Conservation (phyloP, 2,329 filamentous ascomycete species). For the Calonectria pseudoreteaudii region DNA sequence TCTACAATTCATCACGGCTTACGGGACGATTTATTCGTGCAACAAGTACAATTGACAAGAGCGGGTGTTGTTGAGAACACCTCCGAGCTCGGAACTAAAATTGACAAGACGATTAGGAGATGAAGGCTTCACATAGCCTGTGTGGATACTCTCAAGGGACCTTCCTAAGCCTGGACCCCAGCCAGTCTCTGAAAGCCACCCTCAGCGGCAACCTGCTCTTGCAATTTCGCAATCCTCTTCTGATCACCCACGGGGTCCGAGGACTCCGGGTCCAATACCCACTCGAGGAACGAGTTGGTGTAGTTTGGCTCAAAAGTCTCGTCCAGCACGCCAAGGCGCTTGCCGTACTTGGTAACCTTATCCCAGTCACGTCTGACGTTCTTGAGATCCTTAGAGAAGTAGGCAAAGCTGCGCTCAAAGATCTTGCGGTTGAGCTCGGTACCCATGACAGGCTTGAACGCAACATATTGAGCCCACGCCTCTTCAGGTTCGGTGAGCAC, state of each 20-base stretch:
- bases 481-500: slow-evolving; percentile 72
- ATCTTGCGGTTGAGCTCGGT: slow-evolving; percentile 80
- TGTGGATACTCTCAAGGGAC: not conserved
- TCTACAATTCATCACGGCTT: not conserved
- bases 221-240: slow-evolving; percentile 78
- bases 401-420: slow-evolving; percentile 82
- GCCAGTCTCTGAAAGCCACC: slow-evolving; percentile 72
- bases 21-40: not conserved
- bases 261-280: slow-evolving; percentile 74
- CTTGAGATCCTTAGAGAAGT: slow-evolving; percentile 80
- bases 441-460: slow-evolving; percentile 78
- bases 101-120: not conserved
- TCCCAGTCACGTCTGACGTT: slow-evolving; percentile 81
- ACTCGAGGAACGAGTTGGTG: slow-evolving; percentile 77
- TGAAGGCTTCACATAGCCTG: not conserved
- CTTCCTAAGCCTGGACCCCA: not conserved
- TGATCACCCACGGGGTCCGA: slow-evolving; percentile 77
- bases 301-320: slow-evolving; percentile 77
- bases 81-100: slow-evolving; percentile 5
- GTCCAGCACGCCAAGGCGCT: slow-evolving; percentile 76
- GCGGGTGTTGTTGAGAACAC: slow-evolving; percentile 13
- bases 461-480: slow-evolving; percentile 77
- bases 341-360: slow-evolving; percentile 83
- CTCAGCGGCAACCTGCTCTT: slow-evolving; percentile 72
- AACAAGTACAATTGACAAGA: not conserved